A percentile compares a stretch with the other conserved stretches of the same genome.
Conservation (phyloP, 768 basidiomycete genomes). For the Suillus lakei region DNA sequence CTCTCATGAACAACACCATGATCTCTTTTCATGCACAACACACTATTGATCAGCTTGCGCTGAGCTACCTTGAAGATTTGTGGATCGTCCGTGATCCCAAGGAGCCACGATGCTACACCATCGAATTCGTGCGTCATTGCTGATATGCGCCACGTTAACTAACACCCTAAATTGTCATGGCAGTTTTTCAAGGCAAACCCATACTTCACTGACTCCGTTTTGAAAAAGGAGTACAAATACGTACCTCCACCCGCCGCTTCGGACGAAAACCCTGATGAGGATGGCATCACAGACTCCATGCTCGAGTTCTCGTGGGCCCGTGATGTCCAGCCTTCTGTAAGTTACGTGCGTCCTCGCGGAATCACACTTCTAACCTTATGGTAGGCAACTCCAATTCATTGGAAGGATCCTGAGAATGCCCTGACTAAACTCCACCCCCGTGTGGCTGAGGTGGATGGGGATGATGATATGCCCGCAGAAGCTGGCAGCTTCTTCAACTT, state of each 20-base stretch:
- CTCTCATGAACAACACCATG: conserved; percentile 73
- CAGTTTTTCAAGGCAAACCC: conserved; percentile 89
- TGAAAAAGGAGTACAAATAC: conserved; percentile 86
- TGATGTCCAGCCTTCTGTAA: conserved; percentile 70
- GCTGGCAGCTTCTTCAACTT: conserved; percentile 89
- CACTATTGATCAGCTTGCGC: conserved; percentile 76
- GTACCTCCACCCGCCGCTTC: conserved; percentile 56
- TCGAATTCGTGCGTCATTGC: conserved; percentile 79
- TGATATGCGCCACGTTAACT: conserved; percentile 6
- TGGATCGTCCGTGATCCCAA: conserved; percentile 76
- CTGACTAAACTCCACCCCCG: conserved; percentile 81
- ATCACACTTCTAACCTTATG: conserved; percentile 3
- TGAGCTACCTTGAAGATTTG: conserved; percentile 84
- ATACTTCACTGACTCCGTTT: conserved; percentile 73
- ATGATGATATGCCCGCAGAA: conserved; percentile 62
- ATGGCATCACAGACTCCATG: conserved; percentile 80
- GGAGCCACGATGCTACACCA: conserved; percentile 81
- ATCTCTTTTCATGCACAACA: conserved; percentile 73
- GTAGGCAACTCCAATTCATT: conserved; percentile 72
- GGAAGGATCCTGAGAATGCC: conserved; percentile 81
- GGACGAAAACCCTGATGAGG: conserved; percentile 63
- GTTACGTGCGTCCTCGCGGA: conserved; percentile 20
- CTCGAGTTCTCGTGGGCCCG: conserved; percentile 82
- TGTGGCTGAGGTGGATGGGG: conserved; percentile 60
- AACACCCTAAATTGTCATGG: conserved; percentile 12